Percentiles rank a stretch among this genome's conserved stretches.
Evolutionary conservation across 2,329 filamentous ascomycete genomes (phyloP).

Genomic region (Aquanectria penicillioides): DNA sequence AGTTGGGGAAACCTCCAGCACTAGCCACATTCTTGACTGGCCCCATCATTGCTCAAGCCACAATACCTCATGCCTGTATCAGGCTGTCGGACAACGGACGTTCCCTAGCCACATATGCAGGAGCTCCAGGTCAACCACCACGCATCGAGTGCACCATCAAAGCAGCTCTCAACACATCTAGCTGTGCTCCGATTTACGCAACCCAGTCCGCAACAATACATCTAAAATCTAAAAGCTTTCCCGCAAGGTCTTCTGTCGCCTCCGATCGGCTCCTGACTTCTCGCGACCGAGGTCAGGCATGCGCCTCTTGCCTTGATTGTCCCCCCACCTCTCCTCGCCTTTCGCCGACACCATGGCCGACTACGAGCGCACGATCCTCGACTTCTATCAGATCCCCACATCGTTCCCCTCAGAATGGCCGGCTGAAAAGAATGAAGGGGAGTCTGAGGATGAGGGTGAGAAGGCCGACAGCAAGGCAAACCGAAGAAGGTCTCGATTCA

Average conservation of each 20-base stretch:
- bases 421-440: constrained; percentile 77
- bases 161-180: constrained; percentile 4
- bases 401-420: constrained; percentile 89
- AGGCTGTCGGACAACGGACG: constrained; percentile 3
- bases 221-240: not conserved
- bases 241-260: not conserved
- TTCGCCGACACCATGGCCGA: constrained; percentile 66
- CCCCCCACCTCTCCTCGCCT: constrained; percentile 26
- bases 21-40: constrained; percentile 4
- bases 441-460: constrained; percentile 69
- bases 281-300: constrained; percentile 12
- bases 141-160: not conserved
- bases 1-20: not conserved
- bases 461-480: constrained; percentile 59
- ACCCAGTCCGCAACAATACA: too few relatives aligned
- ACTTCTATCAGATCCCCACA: constrained; percentile 87
- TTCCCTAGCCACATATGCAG: constrained; percentile 22
- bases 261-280: not conserved
- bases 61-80: not conserved
- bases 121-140: constrained; percentile 10
- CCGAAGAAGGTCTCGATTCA: constrained; percentile 81
- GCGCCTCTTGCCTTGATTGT: constrained; percentile 25
- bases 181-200: not conserved
- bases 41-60: constrained; percentile 2
- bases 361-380: constrained; percentile 79